A percentile compares a stretch with the other conserved stretches of the same genome.
Conservation (phyloP, 352 stramenopile species). For the Globisporangium lucens region DNA sequence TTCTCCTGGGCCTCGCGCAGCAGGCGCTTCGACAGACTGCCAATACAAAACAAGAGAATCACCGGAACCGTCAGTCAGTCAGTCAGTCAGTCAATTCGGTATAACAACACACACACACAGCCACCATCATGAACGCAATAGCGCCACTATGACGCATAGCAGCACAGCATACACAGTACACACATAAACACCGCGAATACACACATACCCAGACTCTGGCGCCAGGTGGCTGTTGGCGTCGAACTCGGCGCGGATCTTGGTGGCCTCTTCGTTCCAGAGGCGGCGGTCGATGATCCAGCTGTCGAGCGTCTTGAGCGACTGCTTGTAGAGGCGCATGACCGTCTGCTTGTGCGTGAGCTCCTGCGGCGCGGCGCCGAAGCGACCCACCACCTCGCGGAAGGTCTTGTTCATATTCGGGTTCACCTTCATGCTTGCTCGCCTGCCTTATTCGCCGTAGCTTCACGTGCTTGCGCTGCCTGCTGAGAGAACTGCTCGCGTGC, state of each 20-base stretch:
- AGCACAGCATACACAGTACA: not conserved
- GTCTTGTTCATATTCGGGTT: slow-evolving; percentile 87
- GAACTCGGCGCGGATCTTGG: slow-evolving; percentile 92
- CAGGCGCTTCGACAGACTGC: slow-evolving; percentile 72
- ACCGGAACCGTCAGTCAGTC: slow-evolving; percentile 26
- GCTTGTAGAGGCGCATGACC: slow-evolving; percentile 92
- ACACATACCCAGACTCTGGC: slow-evolving; percentile 48
- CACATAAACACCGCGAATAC: not conserved
- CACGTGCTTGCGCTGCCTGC: not conserved
- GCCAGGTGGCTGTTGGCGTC: slow-evolving; percentile 71
- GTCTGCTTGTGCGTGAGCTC: slow-evolving; percentile 87
- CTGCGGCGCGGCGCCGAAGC: slow-evolving; percentile 49
- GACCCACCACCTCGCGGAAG: slow-evolving; percentile 76
- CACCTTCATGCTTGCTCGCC: slow-evolving; percentile 54
- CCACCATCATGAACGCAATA: not conserved
- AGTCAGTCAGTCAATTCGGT: not conserved
- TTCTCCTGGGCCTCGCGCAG: slow-evolving; percentile 92
- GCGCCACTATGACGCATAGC: not conserved
- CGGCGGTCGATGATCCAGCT: slow-evolving; percentile 95
- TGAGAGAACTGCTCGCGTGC: not conserved
- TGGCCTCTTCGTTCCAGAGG: slow-evolving; percentile 94
- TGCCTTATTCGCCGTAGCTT: not conserved
- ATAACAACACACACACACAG: not conserved
- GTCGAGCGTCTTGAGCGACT: slow-evolving; percentile 92
- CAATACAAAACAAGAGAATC: slow-evolving; percentile 18